Evolutionary conservation across 306 rosid genomes (phyloP).

Genomic region (Casuarina glauca): DNA sequence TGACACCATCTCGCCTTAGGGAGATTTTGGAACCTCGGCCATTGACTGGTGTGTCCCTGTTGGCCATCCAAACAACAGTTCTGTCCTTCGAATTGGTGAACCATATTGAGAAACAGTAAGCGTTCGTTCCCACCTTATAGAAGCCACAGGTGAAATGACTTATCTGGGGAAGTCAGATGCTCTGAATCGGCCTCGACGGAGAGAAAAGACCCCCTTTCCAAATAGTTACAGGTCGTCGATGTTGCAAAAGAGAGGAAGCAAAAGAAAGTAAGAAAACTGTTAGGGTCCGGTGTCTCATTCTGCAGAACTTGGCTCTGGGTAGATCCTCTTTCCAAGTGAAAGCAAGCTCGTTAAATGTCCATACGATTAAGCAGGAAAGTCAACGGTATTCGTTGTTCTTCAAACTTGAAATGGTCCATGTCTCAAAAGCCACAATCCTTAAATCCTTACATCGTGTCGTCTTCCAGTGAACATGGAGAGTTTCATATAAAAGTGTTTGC

Average conservation of each 20-base stretch:
- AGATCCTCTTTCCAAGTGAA: neutral
- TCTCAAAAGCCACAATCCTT: too few species aligned
- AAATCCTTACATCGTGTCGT: too few species aligned
- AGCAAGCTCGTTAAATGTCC: neutral
- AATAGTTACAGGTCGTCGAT: neutral
- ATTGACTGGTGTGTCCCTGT: constrained; percentile 23
- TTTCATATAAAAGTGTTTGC: too few species aligned
- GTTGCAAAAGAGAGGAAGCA: neutral
- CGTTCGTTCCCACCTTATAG: too few species aligned
- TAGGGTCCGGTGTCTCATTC: neutral
- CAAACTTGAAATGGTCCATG: too few species aligned
- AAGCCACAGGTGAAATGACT: constrained; percentile 14
- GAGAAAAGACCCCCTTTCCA: constrained; percentile 2
- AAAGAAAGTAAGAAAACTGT: neutral
- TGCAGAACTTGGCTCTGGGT: neutral
- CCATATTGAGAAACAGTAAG: too few species aligned
- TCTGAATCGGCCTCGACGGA: neutral
- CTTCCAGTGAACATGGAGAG: too few species aligned
- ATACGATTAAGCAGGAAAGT: neutral
- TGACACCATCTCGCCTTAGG: neutral
- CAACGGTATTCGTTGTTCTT: neutral
- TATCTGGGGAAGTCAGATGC: constrained; percentile 14
- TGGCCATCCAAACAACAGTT: neutral
- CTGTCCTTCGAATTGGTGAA: too few species aligned
- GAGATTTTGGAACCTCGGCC: constrained; percentile 14